Evolutionary conservation across 1,139 yeast genomes (phyloP), one percentile per base, ranked within the genome.

Genomic region (Lodderomyces margitis): DNA sequence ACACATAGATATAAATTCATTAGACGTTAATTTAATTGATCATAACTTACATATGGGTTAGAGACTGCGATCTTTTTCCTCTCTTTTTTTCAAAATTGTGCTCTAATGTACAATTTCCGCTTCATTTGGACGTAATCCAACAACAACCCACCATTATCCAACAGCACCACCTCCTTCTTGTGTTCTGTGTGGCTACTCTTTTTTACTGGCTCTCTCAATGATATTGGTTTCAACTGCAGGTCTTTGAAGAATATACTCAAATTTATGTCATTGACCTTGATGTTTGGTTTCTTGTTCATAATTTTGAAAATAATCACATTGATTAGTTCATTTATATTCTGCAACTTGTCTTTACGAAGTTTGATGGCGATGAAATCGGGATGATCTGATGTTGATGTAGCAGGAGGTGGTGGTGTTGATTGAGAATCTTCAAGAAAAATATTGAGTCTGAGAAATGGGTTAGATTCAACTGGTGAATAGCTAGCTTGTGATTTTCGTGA

Each of bases 41-140:
- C n/a, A n/a, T n/a, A n/a, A n/a, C n/a, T n/a, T n/a, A n/a, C n/a
- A n/a, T n/a, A n/a, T n/a, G n/a, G n/a, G n/a, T n/a, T n/a, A n/a
- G n/a, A n/a, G n/a, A n/a, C n/a, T n/a, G n/a, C n/a, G n/a, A n/a
- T n/a, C n/a, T n/a, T n/a, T n/a, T n/a, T n/a, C n/a, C n/a, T n/a
- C n/a, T n/a, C n/a, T n/a, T n/a, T n/a, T 4, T n/a, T 11, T 40
- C 40, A 45, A 35, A 44, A 31, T 39, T 49, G 51, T 4, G 62
- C 66, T 31, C 48, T 48, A 17, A 63, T 52, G 42, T 58, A 61
- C 14, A 63, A 46, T 44, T 57, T 59, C 14, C 56, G 58, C 45
- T 64, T 63, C 25, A 55, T 47, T 45, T 54, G 51, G 12, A 64
- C 50, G 42, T 62, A 64, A 42, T 64, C 68, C 46, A 61, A 46